Percentiles rank a stretch among this genome's conserved stretches.
These are phyloP conservation scores for Suhomyces atakaporum DNA, from an alignment of 1,139 yeast genomes.

Conservation along the genomic window DNA sequence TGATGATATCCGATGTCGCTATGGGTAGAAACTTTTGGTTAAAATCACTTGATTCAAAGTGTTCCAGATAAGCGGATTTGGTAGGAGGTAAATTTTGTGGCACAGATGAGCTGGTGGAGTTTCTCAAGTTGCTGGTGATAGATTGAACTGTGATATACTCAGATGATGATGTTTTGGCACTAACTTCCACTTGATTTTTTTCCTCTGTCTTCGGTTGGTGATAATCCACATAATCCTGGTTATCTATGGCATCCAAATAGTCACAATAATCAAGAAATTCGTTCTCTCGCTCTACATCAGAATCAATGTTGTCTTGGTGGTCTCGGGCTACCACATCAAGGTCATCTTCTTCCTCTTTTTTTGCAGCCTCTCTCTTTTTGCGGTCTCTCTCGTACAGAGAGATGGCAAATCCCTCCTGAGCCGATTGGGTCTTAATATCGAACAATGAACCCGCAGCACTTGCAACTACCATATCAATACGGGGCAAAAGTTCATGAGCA, in stretches of 20 bases:
- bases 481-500: constrained; percentile 41
- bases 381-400: constrained; percentile 5
- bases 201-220: constrained; percentile 1
- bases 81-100: neutral
- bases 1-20: constrained; percentile 10
- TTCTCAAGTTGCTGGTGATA: constrained; percentile 4
- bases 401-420: constrained; percentile 32
- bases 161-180: constrained; percentile 2
- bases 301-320: constrained; percentile 1
- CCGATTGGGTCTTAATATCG: constrained; percentile 40
- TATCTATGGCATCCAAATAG: constrained; percentile 9
- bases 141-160: constrained; percentile 5
- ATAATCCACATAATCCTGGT: constrained; percentile 6
- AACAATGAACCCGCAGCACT: constrained; percentile 51
- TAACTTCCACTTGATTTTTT: constrained; percentile 2
- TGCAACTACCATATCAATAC: constrained; percentile 51
- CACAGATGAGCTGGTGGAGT: neutral
- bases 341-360: constrained; percentile 2
- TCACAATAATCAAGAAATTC: constrained; percentile 11
- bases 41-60: neutral
- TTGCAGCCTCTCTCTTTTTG: neutral
- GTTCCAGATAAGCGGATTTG: neutral
- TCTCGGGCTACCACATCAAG: constrained; percentile 1
- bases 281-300: constrained; percentile 7
- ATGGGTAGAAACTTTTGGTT: constrained; percentile 3